A percentile compares a stretch with the other conserved stretches of the same genome.
Conservation (phyloP, 345 rosid species). For the Cardamine chenopodiifolia region DNA sequence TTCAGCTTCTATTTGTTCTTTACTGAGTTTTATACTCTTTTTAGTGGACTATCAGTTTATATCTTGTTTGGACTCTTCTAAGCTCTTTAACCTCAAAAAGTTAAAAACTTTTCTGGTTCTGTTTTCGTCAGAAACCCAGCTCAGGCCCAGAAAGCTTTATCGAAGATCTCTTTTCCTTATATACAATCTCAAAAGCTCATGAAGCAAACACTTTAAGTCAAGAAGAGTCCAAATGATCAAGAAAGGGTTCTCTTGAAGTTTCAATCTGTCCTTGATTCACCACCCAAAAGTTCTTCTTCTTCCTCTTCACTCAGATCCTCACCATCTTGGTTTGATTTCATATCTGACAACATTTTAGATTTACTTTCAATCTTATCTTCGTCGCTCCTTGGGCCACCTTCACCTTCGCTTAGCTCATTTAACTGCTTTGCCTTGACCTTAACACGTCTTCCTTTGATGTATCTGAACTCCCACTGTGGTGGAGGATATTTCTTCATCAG, state of each 20-base stretch:
- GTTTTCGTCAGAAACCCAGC: not conserved
- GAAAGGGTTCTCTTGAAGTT: conserved; percentile 25
- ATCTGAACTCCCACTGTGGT: conserved; percentile 72
- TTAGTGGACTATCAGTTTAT: not conserved
- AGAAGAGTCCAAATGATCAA: conserved; percentile 32
- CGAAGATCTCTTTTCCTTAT: conserved; percentile 4
- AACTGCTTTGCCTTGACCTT: conserved; percentile 58
- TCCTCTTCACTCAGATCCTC: conserved; percentile 34
- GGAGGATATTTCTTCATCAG: conserved; percentile 79
- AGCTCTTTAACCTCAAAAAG: conserved; percentile 5
- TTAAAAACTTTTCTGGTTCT: not conserved
- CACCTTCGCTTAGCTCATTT: conserved; percentile 41
- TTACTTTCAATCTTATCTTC: conserved; percentile 26
- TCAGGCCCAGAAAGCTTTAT: conserved; percentile 15
- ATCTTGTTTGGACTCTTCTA: conserved; percentile 9
- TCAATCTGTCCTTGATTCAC: conserved; percentile 4
- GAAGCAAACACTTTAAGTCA: conserved; percentile 19
- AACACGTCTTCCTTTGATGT: conserved; percentile 82
- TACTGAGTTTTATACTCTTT: not conserved
- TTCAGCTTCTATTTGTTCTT: not conserved
- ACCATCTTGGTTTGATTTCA: conserved; percentile 16
- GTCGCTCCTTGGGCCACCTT: conserved; percentile 26
- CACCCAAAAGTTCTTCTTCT: conserved; percentile 11
- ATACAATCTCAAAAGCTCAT: conserved; percentile 17
- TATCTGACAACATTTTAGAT: conserved; percentile 21